A percentile compares a stretch with the other conserved stretches of the same genome.
Conservation (phyloP, 805 yeast genomes). For the Metschnikowia lachancei region DNA sequence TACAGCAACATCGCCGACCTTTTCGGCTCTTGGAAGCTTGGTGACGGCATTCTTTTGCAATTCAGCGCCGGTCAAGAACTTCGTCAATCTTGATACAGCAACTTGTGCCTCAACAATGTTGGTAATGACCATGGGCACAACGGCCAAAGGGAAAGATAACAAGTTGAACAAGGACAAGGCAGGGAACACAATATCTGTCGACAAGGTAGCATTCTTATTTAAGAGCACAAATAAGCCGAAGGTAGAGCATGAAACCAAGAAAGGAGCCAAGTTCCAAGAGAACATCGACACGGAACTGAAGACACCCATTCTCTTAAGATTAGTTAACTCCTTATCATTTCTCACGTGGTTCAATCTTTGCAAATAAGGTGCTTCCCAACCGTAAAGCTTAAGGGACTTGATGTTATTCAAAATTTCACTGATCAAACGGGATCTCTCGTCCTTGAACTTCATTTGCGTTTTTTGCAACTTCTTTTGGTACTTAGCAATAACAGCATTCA, state of each 20-base stretch:
- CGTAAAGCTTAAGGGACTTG: conserved; percentile 88
- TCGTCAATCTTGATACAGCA: conserved; percentile 69
- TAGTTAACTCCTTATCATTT: conserved; percentile 79
- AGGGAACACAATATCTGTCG: conserved; percentile 90
- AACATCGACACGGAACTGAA: conserved; percentile 69
- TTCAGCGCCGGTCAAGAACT: conserved; percentile 73
- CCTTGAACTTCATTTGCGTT: conserved; percentile 85
- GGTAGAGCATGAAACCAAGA: conserved; percentile 83
- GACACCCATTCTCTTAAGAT: conserved; percentile 69
- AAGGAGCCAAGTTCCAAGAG: conserved; percentile 84
- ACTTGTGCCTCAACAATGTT: conserved; percentile 86
- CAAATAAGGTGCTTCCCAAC: conserved; percentile 90
- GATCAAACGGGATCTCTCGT: conserved; percentile 84
- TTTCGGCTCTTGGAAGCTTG: conserved; percentile 46
- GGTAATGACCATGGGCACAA: conserved; percentile 87
- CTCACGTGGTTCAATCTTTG: conserved; percentile 74
- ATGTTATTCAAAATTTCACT: conserved; percentile 88
- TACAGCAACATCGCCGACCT: conserved; percentile 66
- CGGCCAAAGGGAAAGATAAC: conserved; percentile 86
- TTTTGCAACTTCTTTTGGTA: conserved; percentile 72
- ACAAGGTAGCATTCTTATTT: conserved; percentile 58
- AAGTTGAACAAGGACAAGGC: conserved; percentile 86
- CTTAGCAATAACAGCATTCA: conserved; percentile 68
- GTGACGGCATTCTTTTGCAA: conserved; percentile 77
- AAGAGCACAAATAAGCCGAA: conserved; percentile 74